Evolutionary conservation across 2,329 filamentous ascomycete genomes (phyloP).

Genomic region (Venturia nashicola): DNA sequence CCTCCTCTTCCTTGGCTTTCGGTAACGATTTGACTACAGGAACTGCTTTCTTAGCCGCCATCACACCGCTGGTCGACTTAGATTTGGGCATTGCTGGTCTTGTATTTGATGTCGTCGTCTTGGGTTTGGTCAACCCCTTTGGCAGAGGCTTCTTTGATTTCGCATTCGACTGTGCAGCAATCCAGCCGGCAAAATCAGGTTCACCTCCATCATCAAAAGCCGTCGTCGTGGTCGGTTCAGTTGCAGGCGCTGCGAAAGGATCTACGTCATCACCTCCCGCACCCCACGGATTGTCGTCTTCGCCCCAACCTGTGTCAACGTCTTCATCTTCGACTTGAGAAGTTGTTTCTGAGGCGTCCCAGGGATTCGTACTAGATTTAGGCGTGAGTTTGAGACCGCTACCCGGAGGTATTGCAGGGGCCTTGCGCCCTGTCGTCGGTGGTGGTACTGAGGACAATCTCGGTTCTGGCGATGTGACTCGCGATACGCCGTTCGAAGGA

Average conservation of each 20-base stretch:
- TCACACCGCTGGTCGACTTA: slow-evolving; percentile 20
- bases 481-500: slow-evolving; percentile 27
- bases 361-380: slow-evolving; percentile 11
- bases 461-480: slow-evolving; percentile 32
- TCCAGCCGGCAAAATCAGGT: slow-evolving; percentile 91
- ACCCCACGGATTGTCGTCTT: slow-evolving; percentile 60
- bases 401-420: slow-evolving; percentile 24
- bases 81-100: slow-evolving; percentile 19
- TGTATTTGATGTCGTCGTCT: slow-evolving; percentile 25
- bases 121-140: slow-evolving; percentile 63
- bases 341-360: slow-evolving; percentile 19
- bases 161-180: slow-evolving; percentile 70
- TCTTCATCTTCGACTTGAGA: slow-evolving; percentile 40
- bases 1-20: slow-evolving; percentile 20
- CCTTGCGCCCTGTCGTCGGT: slow-evolving; percentile 29
- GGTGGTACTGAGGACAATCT: slow-evolving; percentile 38
- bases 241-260: slow-evolving; percentile 34
- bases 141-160: slow-evolving; percentile 65
- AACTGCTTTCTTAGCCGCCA: slow-evolving; percentile 16
- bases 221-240: slow-evolving; percentile 26
- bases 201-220: slow-evolving; percentile 71
- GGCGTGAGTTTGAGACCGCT: slow-evolving; percentile 11
- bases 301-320: slow-evolving; percentile 65
- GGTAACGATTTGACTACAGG: slow-evolving; percentile 12
- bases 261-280: slow-evolving; percentile 42